Base-by-base conservation (phyloP, 2,329 filamentous ascomycete genomes). In the Aureobasidium lini region DNA sequence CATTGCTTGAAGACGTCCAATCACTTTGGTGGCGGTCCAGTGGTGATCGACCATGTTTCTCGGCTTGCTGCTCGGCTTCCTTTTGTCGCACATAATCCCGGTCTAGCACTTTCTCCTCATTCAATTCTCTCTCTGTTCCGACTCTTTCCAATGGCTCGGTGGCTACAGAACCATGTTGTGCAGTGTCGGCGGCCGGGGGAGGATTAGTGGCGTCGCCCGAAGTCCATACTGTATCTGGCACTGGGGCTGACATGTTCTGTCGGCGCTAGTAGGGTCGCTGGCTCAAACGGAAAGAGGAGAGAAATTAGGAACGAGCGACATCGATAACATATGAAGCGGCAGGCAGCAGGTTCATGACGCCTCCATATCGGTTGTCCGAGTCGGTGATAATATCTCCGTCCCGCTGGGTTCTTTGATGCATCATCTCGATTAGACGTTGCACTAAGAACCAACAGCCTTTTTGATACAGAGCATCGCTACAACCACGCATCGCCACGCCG, bases 101-200 rank as follows among this genome's bases (percentile, higher is more conserved):
- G 52, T 69, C 67, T 66, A 71, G 63, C 31, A 69, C 64, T 61
- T 68, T 71, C 59, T 71, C 69, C 18, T 67, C 63, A 56, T 67
- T 66, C 50, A 70, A 61, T 48, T 73, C 71, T 34, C 72, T 73
- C 16, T 71, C 70, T 5, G 68, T 68, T 18, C 64, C 67, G 18
- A 72, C 70, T 18, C 66, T 64, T 57, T 73, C 71, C 44, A 72
- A 52, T 9, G 72, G 70, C 61, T 73, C 72, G 39, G 72, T 71
- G 44, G 71, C 71, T 52, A 77, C 71, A 31, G 76, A 72, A 64
- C 74, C 73, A 44, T 72, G 68, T 42, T 74, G 67, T 61, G 68
- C 72, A 6, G 69, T 70, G 40, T 66, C 64, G 31, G 57, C 42
- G 52, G 70, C 58, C 44, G 67, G 67, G 42, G 67, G 67, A 57